phyloP scores from a whole-genome alignment of 1,284 basidiomycete genomes.

The Tetrapyrgos nigripes region DNA sequence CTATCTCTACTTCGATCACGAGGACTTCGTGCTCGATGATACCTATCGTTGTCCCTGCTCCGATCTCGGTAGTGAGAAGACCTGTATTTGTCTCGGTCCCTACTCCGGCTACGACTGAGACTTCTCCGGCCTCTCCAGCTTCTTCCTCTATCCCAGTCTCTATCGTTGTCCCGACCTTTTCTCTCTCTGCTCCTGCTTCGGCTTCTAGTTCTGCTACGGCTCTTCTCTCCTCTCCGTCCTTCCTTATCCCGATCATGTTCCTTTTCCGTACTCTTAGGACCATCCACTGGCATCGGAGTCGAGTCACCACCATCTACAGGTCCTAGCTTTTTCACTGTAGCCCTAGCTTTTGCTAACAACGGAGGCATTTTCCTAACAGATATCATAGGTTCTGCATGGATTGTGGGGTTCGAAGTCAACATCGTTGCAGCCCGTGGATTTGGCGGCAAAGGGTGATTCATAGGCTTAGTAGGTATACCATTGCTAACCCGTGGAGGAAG shows the following conservation, averaged over 20 bases:
- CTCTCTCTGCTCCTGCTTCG: slow-evolving; percentile 19
- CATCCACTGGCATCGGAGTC: slow-evolving; percentile 13
- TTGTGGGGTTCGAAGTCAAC: not conserved
- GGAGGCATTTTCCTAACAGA: slow-evolving; percentile 12
- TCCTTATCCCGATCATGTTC: slow-evolving; percentile 16
- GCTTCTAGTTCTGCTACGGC: not conserved
- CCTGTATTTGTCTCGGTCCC: slow-evolving; percentile 4
- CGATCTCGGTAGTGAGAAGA: not conserved
- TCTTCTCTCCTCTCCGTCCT: not conserved
- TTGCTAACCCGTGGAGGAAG: not conserved
- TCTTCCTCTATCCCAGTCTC: slow-evolving; percentile 21
- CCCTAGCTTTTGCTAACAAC: slow-evolving; percentile 20
- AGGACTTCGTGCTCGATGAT: not conserved
- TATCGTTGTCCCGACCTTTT: slow-evolving; percentile 23
- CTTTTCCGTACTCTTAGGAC: slow-evolving; percentile 4
- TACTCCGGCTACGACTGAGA: slow-evolving; percentile 6
- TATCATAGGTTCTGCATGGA: not conserved
- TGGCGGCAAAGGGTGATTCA: slow-evolving; percentile 18
- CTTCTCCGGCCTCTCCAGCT: slow-evolving; percentile 1
- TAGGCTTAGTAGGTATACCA: slow-evolving; percentile 6
- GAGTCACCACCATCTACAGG: not conserved
- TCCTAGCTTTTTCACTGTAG: not conserved
- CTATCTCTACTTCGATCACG: slow-evolving; percentile 10
- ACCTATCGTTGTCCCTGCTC: not conserved
- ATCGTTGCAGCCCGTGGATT: slow-evolving; percentile 9